These are phyloP conservation scores for Yamadazyma ubonensis DNA, from an alignment of 805 yeast genomes.

Conservation along the genomic window DNA sequence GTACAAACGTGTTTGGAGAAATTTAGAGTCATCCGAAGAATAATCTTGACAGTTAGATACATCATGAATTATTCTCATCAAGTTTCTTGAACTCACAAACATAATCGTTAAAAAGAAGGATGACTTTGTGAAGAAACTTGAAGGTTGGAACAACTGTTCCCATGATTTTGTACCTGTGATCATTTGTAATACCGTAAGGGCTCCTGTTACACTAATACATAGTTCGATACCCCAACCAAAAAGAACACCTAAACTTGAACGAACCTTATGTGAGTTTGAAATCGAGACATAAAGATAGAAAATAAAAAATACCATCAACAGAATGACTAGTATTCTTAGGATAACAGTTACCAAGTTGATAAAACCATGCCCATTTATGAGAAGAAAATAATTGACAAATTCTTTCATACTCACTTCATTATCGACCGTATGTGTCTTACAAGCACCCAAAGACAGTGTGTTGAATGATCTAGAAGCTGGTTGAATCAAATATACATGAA, in stretches of 20 bases:
- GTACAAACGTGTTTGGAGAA: constrained; percentile 22
- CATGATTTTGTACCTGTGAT: constrained; percentile 21
- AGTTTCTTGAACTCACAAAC: constrained; percentile 29
- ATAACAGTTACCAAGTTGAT: not conserved
- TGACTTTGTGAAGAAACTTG: constrained; percentile 22
- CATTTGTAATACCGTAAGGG: constrained; percentile 24
- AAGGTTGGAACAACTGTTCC: constrained; percentile 29
- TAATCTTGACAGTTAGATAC: constrained; percentile 25
- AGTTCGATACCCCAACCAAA: constrained; percentile 36
- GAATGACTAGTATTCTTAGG: not conserved
- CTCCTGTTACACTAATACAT: constrained; percentile 25
- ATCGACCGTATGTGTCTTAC: constrained; percentile 3
- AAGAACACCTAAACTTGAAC: constrained; percentile 35
- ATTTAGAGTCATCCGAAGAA: constrained; percentile 13
- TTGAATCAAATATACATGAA: constrained; percentile 26
- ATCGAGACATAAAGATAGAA: constrained; percentile 28
- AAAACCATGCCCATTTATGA: constrained; percentile 8
- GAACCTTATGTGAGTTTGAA: constrained; percentile 33
- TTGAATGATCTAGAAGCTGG: not conserved
- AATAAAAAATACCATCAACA: constrained; percentile 13
- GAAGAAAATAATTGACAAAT: constrained; percentile 14
- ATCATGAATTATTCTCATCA: constrained; percentile 28
- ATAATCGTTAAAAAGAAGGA: constrained; percentile 24
- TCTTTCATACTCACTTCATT: constrained; percentile 16
- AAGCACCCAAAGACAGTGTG: not conserved